Percentiles rank a stretch among this genome's conserved stretches.
Evolutionary conservation across 2,329 filamentous ascomycete genomes (phyloP).

Genomic region (Xylariaceae sp.): DNA sequence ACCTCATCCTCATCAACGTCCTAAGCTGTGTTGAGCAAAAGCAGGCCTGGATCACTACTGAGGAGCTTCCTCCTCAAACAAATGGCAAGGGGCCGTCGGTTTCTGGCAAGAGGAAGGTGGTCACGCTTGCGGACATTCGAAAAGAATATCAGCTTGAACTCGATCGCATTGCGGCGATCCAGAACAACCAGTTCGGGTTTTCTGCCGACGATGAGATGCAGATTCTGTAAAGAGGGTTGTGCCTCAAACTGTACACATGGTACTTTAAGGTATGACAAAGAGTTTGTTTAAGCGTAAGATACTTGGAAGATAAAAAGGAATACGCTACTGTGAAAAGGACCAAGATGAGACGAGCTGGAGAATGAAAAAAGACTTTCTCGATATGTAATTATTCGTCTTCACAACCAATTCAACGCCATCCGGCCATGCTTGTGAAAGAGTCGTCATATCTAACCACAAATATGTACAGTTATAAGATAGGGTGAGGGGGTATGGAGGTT

Average conservation of each 20-base stretch:
- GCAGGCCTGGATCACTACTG: conserved; percentile 74
- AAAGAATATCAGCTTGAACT: conserved; percentile 87
- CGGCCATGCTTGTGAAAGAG: conserved; percentile 23
- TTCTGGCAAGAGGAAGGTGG: conserved; percentile 62
- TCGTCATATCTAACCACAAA: conserved; percentile 14
- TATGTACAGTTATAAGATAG: too few relatives aligned
- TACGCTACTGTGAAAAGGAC: conserved; percentile 10
- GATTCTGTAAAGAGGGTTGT: conserved; percentile 34
- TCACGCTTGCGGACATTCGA: conserved; percentile 81
- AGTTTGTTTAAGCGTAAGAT: conserved; percentile 17
- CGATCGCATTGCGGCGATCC: conserved; percentile 81
- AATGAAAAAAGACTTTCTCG: conserved; percentile 11
- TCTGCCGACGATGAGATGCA: conserved; percentile 53
- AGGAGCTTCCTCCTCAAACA: conserved; percentile 31
- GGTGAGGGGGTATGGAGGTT: too few relatives aligned
- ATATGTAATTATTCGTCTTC: conserved; percentile 12
- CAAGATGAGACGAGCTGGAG: conserved; percentile 10
- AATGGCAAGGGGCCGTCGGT: conserved; percentile 28
- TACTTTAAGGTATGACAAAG: background rate
- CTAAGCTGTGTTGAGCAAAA: conserved; percentile 77
- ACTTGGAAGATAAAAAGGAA: conserved; percentile 22
- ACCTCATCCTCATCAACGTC: conserved; percentile 89
- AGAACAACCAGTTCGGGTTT: conserved; percentile 86
- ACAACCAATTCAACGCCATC: conserved; percentile 28
- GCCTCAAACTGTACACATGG: background rate